Conservation (phyloP, 2,329 filamentous ascomycete genomes). For the Exophiala lecanii-corni region DNA sequence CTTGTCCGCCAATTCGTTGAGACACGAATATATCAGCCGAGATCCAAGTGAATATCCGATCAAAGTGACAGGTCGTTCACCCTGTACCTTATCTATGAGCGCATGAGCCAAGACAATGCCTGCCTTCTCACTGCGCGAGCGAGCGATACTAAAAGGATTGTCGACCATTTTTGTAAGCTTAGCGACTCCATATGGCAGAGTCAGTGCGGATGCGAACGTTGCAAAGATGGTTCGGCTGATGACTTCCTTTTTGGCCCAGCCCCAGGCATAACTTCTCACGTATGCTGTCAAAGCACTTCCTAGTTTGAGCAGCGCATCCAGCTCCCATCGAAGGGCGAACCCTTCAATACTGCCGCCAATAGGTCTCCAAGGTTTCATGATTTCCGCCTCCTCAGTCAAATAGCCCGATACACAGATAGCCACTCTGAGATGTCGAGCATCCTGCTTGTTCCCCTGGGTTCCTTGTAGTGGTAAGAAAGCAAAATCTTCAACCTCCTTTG, state of each 20-base stretch:
- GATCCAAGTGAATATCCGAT: slow-evolving; percentile 71
- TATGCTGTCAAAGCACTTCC: slow-evolving; percentile 66
- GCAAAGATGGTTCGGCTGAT: slow-evolving; percentile 65
- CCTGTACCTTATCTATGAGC: slow-evolving; percentile 67
- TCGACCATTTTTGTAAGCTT: slow-evolving; percentile 60
- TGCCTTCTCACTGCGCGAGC: slow-evolving; percentile 66
- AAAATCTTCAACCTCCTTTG: slow-evolving; percentile 74
- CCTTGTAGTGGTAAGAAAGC: slow-evolving; percentile 61
- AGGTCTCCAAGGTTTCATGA: slow-evolving; percentile 64
- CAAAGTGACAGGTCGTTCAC: slow-evolving; percentile 67
- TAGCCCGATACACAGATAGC: slow-evolving; percentile 74
- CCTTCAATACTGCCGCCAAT: slow-evolving; percentile 61
- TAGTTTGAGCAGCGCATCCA: slow-evolving; percentile 64
- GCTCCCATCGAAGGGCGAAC: slow-evolving; percentile 72
- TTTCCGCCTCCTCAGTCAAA: slow-evolving; percentile 60
- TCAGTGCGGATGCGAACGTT: slow-evolving; percentile 41
- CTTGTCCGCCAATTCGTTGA: slow-evolving; percentile 65
- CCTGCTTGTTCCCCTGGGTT: slow-evolving; percentile 27
- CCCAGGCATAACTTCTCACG: slow-evolving; percentile 68
- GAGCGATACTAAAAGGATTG: slow-evolving; percentile 68
- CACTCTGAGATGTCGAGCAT: slow-evolving; percentile 58
- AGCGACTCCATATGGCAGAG: slow-evolving; percentile 56
- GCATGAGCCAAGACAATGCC: slow-evolving; percentile 69
- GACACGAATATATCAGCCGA: slow-evolving; percentile 68
- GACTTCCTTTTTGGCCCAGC: slow-evolving; percentile 62